Evolutionary conservation across 2,329 filamentous ascomycete genomes (phyloP), one percentile per base, ranked within the genome.

Genomic region (Xylaria polymorpha): DNA sequence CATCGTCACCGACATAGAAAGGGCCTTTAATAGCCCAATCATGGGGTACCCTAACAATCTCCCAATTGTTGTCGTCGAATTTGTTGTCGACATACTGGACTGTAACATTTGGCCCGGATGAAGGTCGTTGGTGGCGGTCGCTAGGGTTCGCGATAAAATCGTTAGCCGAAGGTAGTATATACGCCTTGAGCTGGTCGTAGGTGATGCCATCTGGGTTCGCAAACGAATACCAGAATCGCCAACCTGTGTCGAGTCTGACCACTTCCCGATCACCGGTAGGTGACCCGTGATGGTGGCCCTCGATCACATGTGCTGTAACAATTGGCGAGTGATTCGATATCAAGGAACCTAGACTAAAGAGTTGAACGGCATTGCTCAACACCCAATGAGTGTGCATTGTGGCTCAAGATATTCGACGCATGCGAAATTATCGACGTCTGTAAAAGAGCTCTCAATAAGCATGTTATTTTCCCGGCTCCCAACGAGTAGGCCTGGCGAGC

Each of bases 21-120:
- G 81, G 80, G 0, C 82, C 81, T n/a, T 77, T 77, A 66, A 83
- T 82, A 25, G 81, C 81, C 82, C 81, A 84, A 68, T 84, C 82
- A 67, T 83, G 81, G 4, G 82, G 81, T 3, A 83, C 74, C 39
- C 75, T 77, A 6, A 83, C 75, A 8, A 72, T 62, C 51, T 83
- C 77, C 82, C 81, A 84, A 14, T 57, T 62, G 44, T 66, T 64
- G 15, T 75, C 76, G 58, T 78, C 72, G 62, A 78, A 80, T 0
- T 68, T 64, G 0, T 68, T 41, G 43, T 78, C 71, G 1, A 75
- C 71, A 51, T 77, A 80, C 6, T 69, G 44, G 56, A 79, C 73
- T 32, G 77, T 68, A 43, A 63, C 37, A 1, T 76, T 71, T 1
- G 77, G 77, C 4, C 70, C 69, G 4, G 70, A 71, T 12, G 70